Percentiles rank a stretch among this genome's conserved stretches.
These are phyloP conservation scores for Fusarium incarnatum DNA, from an alignment of 2,329 filamentous ascomycete genomes.

Conservation along the genomic window DNA sequence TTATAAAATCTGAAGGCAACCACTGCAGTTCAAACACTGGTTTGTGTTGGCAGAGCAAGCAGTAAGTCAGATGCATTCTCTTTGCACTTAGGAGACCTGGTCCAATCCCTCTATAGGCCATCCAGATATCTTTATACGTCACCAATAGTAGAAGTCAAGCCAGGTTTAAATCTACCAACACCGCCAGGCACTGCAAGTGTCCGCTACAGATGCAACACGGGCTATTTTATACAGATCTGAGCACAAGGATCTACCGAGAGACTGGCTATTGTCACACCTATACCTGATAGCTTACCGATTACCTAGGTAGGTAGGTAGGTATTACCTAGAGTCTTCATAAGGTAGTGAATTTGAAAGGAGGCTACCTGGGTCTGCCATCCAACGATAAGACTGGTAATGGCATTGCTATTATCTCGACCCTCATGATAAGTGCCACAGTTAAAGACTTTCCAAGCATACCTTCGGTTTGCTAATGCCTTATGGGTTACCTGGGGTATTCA, in stretches of 20 bases:
- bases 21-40: not conserved
- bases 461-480: not conserved
- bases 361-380: not conserved
- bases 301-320: too few species aligned
- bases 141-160: not conserved
- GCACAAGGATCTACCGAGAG: not conserved
- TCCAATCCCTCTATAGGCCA: not conserved
- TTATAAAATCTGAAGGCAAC: not conserved
- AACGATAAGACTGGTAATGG: not conserved
- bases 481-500: not conserved
- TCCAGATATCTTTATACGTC: not conserved
- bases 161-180: not conserved
- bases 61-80: not conserved
- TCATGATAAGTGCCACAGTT: not conserved
- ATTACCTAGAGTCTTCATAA: not conserved
- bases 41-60: not conserved
- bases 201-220: not conserved
- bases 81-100: not conserved
- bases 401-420: not conserved
- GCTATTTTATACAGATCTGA: not conserved
- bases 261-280: not conserved
- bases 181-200: not conserved
- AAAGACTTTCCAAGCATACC: not conserved
- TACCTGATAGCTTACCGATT: too few species aligned
- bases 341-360: not conserved